phyloP scores from a whole-genome alignment of 73 alveolate genomes.

The Paramecium caudatum region DNA sequence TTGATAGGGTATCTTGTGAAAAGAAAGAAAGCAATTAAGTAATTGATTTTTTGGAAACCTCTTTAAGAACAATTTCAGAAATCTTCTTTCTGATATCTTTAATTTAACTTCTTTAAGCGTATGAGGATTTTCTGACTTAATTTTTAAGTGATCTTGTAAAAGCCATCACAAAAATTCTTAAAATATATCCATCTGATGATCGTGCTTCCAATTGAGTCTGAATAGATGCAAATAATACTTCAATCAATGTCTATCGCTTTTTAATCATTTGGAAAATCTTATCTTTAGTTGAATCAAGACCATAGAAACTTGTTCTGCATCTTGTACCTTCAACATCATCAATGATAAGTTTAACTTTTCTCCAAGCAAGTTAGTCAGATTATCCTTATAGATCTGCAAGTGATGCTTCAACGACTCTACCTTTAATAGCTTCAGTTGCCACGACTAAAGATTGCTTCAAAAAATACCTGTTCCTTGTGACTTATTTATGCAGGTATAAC shows the following conservation, averaged over 20 bases:
- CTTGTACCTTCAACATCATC: constrained; percentile 97
- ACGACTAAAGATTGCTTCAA: constrained; percentile 55
- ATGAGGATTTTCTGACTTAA: constrained; percentile 93
- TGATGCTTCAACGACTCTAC: constrained; percentile 95
- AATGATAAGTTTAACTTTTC: constrained; percentile 95
- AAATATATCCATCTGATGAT: constrained; percentile 90
- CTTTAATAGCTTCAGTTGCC: constrained; percentile 92
- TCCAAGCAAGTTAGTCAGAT: constrained; percentile 76
- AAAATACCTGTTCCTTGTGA: constrained; percentile 72
- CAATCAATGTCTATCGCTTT: constrained; percentile 96
- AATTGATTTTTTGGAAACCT: constrained; percentile 85
- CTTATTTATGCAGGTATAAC: constrained; percentile 72
- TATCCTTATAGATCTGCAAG: constrained; percentile 83
- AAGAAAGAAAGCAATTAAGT: constrained; percentile 86
- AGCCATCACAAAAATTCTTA: constrained; percentile 94
- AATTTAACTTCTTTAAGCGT: constrained; percentile 91
- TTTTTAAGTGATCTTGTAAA: constrained; percentile 89
- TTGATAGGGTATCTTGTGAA: constrained; percentile 84
- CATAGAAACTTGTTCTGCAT: constrained; percentile 94
- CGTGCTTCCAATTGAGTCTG: constrained; percentile 89
- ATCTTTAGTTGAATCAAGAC: constrained; percentile 96
- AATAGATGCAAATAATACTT: constrained; percentile 69
- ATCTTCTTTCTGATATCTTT: constrained; percentile 95
- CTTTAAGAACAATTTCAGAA: constrained; percentile 89
- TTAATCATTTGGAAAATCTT: constrained; percentile 91